These are phyloP conservation scores for Glutinoglossum americanum DNA, from an alignment of 495 filamentous ascomycete species.

Conservation along the genomic window DNA sequence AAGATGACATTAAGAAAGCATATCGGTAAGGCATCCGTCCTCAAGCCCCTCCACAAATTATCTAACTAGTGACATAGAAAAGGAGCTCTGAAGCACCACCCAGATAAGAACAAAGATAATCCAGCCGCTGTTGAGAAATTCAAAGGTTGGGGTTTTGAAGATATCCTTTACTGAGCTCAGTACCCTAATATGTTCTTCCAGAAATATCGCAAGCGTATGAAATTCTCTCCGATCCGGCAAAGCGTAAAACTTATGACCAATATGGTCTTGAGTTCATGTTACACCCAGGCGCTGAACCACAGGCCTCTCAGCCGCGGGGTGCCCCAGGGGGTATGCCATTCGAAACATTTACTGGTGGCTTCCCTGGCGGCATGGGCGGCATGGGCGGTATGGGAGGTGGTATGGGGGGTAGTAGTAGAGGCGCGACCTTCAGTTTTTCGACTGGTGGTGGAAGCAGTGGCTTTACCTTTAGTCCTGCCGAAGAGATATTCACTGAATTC, in stretches of 20 bases:
- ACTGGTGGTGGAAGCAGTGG: slow-evolving; percentile 31
- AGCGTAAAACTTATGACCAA: slow-evolving; percentile 88
- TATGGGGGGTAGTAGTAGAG: slow-evolving; percentile 21
- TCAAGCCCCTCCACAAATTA: background rate
- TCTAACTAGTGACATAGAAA: slow-evolving; percentile 33
- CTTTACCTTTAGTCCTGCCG: slow-evolving; percentile 64
- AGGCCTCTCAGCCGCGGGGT: slow-evolving; percentile 31
- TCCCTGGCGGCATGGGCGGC: slow-evolving; percentile 35
- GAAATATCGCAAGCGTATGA: slow-evolving; percentile 94
- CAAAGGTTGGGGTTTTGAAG: slow-evolving; percentile 10
- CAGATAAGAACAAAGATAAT: slow-evolving; percentile 93
- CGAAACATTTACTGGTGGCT: slow-evolving; percentile 13
- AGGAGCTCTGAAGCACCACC: slow-evolving; percentile 77
- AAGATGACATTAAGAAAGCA: slow-evolving; percentile 94
- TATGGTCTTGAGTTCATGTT: slow-evolving; percentile 85
- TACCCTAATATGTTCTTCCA: slow-evolving; percentile 5
- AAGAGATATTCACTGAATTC: slow-evolving; percentile 70
- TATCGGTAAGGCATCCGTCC: slow-evolving; percentile 43
- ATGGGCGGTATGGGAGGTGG: slow-evolving; percentile 31
- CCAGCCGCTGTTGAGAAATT: slow-evolving; percentile 70
- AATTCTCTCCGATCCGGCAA: slow-evolving; percentile 91
- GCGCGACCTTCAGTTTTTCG: slow-evolving; percentile 54
- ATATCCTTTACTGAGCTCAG: background rate
- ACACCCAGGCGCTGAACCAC: slow-evolving; percentile 54
- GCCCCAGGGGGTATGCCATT: slow-evolving; percentile 31